Percentiles rank a stretch among this genome's conserved stretches.
These are phyloP conservation scores for Sporothrix luriei DNA, from an alignment of 2,329 filamentous ascomycete genomes.

Conservation along the genomic window DNA sequence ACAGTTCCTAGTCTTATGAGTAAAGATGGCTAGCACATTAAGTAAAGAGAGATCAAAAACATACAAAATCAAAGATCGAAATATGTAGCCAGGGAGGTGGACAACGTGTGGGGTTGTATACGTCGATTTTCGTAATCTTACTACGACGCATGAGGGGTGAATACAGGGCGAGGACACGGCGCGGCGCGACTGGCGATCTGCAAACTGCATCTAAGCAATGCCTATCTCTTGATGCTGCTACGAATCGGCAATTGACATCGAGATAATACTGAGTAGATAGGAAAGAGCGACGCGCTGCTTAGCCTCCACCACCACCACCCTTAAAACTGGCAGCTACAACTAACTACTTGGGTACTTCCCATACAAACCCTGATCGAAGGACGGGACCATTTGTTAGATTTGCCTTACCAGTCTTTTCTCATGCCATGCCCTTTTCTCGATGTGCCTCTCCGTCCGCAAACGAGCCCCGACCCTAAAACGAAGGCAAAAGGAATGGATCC, in stretches of 20 bases:
- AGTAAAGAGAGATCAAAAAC: background rate
- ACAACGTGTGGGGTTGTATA: constrained; percentile 26
- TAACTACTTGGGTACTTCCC: no score
- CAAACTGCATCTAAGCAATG: constrained; percentile 6
- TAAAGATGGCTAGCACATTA: background rate
- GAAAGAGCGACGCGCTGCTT: constrained; percentile 1
- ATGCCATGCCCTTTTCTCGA: background rate
- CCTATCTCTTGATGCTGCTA: background rate
- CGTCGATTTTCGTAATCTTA: background rate
- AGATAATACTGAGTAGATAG: background rate
- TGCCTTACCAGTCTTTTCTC: background rate
- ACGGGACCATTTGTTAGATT: no score
- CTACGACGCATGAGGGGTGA: background rate
- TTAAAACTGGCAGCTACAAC: no score
- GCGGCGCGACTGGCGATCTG: constrained; percentile 27
- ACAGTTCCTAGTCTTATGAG: constrained; percentile 10
- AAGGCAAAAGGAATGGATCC: constrained; percentile 5
- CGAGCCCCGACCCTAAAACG: background rate
- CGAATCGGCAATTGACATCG: background rate
- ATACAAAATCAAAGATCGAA: constrained; percentile 1
- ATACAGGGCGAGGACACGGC: constrained; percentile 11
- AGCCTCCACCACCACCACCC: no score
- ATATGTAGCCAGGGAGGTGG: constrained; percentile 16
- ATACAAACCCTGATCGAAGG: no score
- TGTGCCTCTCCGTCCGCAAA: no score